These are phyloP conservation scores for Vigna trinervia DNA, from an alignment of 306 rosid species.

Conservation along the genomic window DNA sequence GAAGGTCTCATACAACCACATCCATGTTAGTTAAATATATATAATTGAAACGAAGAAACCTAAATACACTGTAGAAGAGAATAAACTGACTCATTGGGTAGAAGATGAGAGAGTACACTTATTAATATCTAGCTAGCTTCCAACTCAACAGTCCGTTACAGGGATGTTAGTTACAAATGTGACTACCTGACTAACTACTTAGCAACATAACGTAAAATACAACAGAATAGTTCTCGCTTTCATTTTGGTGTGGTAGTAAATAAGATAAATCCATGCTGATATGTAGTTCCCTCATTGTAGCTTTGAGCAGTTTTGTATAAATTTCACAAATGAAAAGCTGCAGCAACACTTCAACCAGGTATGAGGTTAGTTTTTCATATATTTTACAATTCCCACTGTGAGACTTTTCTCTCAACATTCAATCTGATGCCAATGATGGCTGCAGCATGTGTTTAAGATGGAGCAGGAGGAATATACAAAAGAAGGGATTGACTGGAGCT, in stretches of 20 bases:
- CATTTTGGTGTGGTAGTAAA: conserved; percentile 22
- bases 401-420: conserved; percentile 43
- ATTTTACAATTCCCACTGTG: conserved; percentile 55
- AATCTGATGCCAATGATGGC: conserved; percentile 53
- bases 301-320: conserved; percentile 95
- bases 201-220: neutral
- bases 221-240: neutral
- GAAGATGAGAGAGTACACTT: neutral
- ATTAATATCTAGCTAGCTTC: no score
- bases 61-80: no score
- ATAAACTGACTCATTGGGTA: no score
- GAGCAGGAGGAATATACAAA: conserved; percentile 89
- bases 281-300: conserved; percentile 54
- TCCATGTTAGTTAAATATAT: conserved; percentile 34
- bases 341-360: conserved; percentile 99
- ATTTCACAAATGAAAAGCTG: conserved; percentile 93
- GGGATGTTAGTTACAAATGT: neutral
- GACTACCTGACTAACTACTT: neutral
- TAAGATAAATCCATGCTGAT: conserved; percentile 43
- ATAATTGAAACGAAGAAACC: no score
- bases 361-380: conserved; percentile 83
- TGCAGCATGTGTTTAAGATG: conserved; percentile 95
- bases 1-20: conserved; percentile 30
- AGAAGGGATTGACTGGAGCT: conserved; percentile 91
- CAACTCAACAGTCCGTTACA: no score